Evolutionary conservation across 2,329 filamentous ascomycete genomes (phyloP), one percentile per base, ranked within the genome.

Genomic region (Didymella exigua): DNA sequence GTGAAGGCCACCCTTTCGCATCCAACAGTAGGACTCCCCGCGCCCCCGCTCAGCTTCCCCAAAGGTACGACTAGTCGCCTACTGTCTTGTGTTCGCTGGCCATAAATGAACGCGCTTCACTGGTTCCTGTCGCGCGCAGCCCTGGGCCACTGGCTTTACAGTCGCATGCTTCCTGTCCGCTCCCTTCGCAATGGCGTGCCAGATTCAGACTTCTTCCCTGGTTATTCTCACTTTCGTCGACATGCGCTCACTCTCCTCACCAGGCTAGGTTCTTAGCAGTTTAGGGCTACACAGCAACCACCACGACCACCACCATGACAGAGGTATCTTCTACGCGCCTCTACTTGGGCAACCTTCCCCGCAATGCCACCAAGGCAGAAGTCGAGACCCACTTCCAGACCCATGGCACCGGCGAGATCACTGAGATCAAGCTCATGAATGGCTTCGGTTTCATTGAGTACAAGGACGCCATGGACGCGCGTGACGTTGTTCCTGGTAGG

Each of bases 361-460:
- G 92, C 79, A 91, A 90, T 83, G 93, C 91, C 81, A 97, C 93
- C 79, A 98, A 98, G 83, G 87, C 90, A 78, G 93, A 99, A 77
- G 89, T 99, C 76, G 93, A 98, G 81, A 86, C 88, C 71, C 93
- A 98, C 79, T 99, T 99, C 81, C 89, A 89, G 76, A 91, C 88
- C 73, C 92, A 97, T 87, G 95, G 93, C 75, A 93, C 92, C 68
- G 95, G 95, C 77, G 92, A 96, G 77, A 98, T 99, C 76, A 95
- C 90, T 67, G 95, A 99, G 82, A 93, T 99, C 81, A 99, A 99
- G 83, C 87, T 99, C 62, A 99, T 99, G 95, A 98, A 96, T 76
- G 95, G 95, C 73, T 99, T 99, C 75, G 95, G 95, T 76, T 99
- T 99, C 82, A 96, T 99, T 76, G 95, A 99, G 79, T 99, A 98